Conservation (phyloP, 192 early-diverging fungal species). For the Lobosporangium transversale region DNA sequence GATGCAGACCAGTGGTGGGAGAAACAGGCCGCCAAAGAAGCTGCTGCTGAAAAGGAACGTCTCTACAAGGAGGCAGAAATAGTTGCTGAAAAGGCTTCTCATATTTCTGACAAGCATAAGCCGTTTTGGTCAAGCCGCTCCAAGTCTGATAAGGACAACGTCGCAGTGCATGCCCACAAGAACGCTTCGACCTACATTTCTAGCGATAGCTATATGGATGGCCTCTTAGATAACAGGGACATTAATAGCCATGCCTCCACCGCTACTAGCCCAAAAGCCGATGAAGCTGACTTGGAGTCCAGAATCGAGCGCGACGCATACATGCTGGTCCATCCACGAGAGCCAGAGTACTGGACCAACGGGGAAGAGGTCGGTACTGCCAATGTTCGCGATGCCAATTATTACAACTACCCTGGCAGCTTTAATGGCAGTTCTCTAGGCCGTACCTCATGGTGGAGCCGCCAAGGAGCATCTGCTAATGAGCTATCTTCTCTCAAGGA, state of each 20-base stretch:
- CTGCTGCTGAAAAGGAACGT: not conserved
- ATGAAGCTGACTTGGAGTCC: not conserved
- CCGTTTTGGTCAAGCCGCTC: slow-evolving; percentile 23
- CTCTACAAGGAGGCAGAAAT: not conserved
- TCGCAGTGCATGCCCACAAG: not conserved
- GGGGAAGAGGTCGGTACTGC: slow-evolving; percentile 40
- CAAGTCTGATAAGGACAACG: not conserved
- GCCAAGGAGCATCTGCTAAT: not conserved
- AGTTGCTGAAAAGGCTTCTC: slow-evolving; percentile 3
- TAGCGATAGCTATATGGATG: slow-evolving; percentile 33
- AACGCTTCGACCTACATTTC: slow-evolving; percentile 1
- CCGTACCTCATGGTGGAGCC: slow-evolving; percentile 37
- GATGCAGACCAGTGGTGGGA: slow-evolving; percentile 37
- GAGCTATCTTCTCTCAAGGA: slow-evolving; percentile 27
- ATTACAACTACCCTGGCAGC: slow-evolving; percentile 41
- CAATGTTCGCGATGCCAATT: slow-evolving; percentile 31
- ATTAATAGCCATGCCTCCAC: slow-evolving; percentile 17
- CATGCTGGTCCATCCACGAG: not conserved
- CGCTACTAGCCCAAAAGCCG: slow-evolving; percentile 36
- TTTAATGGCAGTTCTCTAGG: slow-evolving; percentile 23
- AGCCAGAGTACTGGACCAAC: slow-evolving; percentile 44
- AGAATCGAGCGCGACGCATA: slow-evolving; percentile 9
- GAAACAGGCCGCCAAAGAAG: slow-evolving; percentile 10
- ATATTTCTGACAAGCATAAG: not conserved
- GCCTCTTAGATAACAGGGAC: slow-evolving; percentile 24